A percentile compares a stretch with the other conserved stretches of the same genome.
These are phyloP conservation scores for Parathielavia appendiculata DNA, from an alignment of 495 filamentous ascomycete species.

Conservation along the genomic window DNA sequence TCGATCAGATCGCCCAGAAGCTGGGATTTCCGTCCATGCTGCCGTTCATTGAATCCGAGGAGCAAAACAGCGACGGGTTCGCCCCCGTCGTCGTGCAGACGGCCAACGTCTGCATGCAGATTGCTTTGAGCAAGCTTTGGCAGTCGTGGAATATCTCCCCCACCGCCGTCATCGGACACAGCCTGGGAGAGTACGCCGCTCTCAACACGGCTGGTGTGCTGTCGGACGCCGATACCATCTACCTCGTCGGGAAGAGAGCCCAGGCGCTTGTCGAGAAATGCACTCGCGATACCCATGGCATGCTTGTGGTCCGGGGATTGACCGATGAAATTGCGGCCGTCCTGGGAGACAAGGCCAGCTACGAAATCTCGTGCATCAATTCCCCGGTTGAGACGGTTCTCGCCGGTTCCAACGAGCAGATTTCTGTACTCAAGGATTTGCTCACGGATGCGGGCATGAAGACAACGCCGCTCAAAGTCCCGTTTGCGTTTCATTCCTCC, in stretches of 20 bases:
- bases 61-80: neutral
- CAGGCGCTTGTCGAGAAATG: too few relatives aligned
- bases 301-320: too few relatives aligned
- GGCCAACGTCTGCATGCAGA: neutral
- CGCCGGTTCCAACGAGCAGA: slow-evolving; percentile 45
- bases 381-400: slow-evolving; percentile 54
- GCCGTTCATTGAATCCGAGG: neutral
- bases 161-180: slow-evolving; percentile 3
- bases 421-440: slow-evolving; percentile 51
- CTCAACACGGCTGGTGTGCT: neutral
- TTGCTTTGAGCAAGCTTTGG: neutral
- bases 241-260: slow-evolving; percentile 1
- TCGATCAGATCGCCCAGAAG: too few relatives aligned
- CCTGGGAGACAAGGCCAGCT: too few relatives aligned
- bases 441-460: slow-evolving; percentile 55
- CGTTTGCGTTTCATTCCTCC: slow-evolving; percentile 72
- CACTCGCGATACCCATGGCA: too few relatives aligned
- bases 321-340: too few relatives aligned
- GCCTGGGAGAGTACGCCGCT: slow-evolving; percentile 3
- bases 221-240: neutral
- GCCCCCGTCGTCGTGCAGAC: neutral
- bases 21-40: too few relatives aligned
- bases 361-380: slow-evolving; percentile 56
- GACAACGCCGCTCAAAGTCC: slow-evolving; percentile 60
- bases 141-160: neutral